Evolutionary conservation across 2,329 filamentous ascomycete species (phyloP).

Genomic region (Chalaropsis ovoidea): DNA sequence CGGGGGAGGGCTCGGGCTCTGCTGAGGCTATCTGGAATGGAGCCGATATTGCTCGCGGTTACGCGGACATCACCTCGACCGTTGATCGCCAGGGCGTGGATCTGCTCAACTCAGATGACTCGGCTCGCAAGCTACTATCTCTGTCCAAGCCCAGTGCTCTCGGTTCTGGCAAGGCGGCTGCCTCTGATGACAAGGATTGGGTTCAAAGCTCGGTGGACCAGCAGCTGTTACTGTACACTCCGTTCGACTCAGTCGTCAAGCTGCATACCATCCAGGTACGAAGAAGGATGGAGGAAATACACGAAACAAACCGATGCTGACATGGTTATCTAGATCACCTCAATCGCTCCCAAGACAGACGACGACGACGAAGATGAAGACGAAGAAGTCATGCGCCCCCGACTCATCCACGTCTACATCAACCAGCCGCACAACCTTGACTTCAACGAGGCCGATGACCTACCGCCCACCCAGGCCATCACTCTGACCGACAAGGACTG

Average conservation of each 20-base stretch:
- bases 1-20: background rate
- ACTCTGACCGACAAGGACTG: slow-evolving; percentile 67
- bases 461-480: slow-evolving; percentile 67
- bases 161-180: slow-evolving; percentile 43
- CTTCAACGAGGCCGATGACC: slow-evolving; percentile 88
- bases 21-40: slow-evolving; percentile 53
- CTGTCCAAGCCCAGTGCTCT: slow-evolving; percentile 54
- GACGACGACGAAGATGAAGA: slow-evolving; percentile 55
- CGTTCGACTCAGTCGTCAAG: slow-evolving; percentile 80
- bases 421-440: slow-evolving; percentile 86
- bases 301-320: slow-evolving; percentile 26
- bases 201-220: slow-evolving; percentile 95
- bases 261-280: slow-evolving; percentile 66
- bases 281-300: background rate
- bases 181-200: slow-evolving; percentile 56
- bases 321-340: slow-evolving; percentile 61
- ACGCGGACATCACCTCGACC: slow-evolving; percentile 71
- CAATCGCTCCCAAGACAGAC: slow-evolving; percentile 47
- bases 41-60: slow-evolving; percentile 64
- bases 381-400: slow-evolving; percentile 65
- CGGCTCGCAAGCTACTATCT: slow-evolving; percentile 66
- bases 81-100: slow-evolving; percentile 73
- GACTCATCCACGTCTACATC: slow-evolving; percentile 72
- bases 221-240: slow-evolving; percentile 85
- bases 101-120: slow-evolving; percentile 73